Evolutionary conservation across 2,329 filamentous ascomycete genomes (phyloP).

Genomic region (Calonectria ilicicola): DNA sequence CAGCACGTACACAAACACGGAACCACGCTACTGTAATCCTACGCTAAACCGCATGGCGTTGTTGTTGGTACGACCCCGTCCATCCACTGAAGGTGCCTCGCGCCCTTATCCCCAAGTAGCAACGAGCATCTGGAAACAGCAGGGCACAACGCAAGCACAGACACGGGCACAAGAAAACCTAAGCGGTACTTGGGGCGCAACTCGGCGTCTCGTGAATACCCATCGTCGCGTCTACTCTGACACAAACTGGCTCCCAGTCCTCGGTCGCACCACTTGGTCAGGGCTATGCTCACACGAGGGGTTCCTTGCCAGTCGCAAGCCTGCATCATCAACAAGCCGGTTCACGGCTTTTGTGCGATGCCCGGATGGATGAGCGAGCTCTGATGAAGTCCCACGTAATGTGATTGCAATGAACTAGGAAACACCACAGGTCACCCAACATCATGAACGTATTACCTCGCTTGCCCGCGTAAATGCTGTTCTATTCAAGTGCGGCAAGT

Average conservation of each 20-base stretch:
- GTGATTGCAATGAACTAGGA: slow-evolving; percentile 29
- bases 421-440: slow-evolving; percentile 18
- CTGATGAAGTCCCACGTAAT: slow-evolving; percentile 24
- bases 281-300: slow-evolving; percentile 13
- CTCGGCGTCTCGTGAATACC: slow-evolving; percentile 18
- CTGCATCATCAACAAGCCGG: slow-evolving; percentile 25
- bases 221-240: slow-evolving; percentile 9
- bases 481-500: slow-evolving; percentile 29
- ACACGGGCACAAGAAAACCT: slow-evolving; percentile 9
- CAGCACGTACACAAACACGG: slow-evolving; percentile 14
- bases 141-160: background rate
- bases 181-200: background rate
- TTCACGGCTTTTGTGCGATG: slow-evolving; percentile 33
- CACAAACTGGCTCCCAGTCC: slow-evolving; percentile 13
- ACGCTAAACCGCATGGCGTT: slow-evolving; percentile 25
- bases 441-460: slow-evolving; percentile 14
- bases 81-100: slow-evolving; percentile 6
- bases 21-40: slow-evolving; percentile 14
- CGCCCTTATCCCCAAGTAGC: slow-evolving; percentile 15
- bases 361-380: slow-evolving; percentile 31
- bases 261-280: slow-evolving; percentile 19
- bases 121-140: slow-evolving; percentile 1
- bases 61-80: slow-evolving; percentile 20
- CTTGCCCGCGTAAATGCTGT: slow-evolving; percentile 8
- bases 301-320: slow-evolving; percentile 30